A percentile compares a stretch with the other conserved stretches of the same genome.
phyloP scores from a whole-genome alignment of 2,329 filamentous ascomycete genomes.

The Dactylellina cionopaga region DNA sequence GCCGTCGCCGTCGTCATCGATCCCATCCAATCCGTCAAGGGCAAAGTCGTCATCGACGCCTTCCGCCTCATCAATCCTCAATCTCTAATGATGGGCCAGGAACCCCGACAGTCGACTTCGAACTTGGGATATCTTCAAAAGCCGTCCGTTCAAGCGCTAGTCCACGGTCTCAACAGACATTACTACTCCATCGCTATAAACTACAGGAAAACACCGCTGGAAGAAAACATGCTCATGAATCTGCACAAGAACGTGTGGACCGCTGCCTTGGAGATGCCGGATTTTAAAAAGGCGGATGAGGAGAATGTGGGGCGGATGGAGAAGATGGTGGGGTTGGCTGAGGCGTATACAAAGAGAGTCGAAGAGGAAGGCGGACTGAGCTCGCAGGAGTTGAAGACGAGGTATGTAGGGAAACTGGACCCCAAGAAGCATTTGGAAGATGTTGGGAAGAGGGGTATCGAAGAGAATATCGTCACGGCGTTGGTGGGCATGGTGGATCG shows the following conservation, averaged over 20 bases:
- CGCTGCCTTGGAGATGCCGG: slow-evolving; percentile 94
- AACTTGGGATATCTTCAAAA: slow-evolving; percentile 99
- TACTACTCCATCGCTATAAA: slow-evolving; percentile 99
- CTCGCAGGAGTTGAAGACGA: slow-evolving; percentile 96
- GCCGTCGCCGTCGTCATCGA: slow-evolving; percentile 98
- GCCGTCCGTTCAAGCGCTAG: slow-evolving; percentile 98
- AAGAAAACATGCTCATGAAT: slow-evolving; percentile 99
- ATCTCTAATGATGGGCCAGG: slow-evolving; percentile 96
- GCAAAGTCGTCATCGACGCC: slow-evolving; percentile 98
- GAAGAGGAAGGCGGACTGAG: slow-evolving; percentile 98
- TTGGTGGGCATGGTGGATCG: slow-evolving; percentile 99
- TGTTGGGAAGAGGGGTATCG: slow-evolving; percentile 93
- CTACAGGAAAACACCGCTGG: slow-evolving; percentile 94
- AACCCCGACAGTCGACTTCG: slow-evolving; percentile 95
- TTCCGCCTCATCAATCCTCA: slow-evolving; percentile 99
- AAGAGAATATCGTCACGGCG: slow-evolving; percentile 99
- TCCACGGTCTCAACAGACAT: slow-evolving; percentile 96
- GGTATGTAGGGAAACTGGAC: slow-evolving; percentile 98
- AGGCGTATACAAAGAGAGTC: slow-evolving; percentile 97
- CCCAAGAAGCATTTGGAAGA: slow-evolving; percentile 99
- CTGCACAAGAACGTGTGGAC: slow-evolving; percentile 99
- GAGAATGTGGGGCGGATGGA: slow-evolving; percentile 89
- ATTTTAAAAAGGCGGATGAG: slow-evolving; percentile 84
- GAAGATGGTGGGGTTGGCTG: slow-evolving; percentile 85
- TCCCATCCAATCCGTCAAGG: slow-evolving; percentile 98